Evolutionary conservation across 306 rosid species (phyloP), one percentile per base, ranked within the genome.

Genomic region (Medicago arabica): DNA sequence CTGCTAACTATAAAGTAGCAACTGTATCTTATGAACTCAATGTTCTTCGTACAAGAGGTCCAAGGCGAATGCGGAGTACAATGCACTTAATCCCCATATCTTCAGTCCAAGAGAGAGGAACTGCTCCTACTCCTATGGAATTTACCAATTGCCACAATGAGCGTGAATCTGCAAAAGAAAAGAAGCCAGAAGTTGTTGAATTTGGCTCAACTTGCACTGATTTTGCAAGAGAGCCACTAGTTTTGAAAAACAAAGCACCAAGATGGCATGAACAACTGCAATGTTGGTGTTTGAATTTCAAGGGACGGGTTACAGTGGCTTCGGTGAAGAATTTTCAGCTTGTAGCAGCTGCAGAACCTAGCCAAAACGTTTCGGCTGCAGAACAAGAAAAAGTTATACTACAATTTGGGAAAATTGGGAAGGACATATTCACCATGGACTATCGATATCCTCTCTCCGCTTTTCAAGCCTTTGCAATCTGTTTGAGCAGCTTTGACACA

Each of bases 251-350:
- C 39, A 92, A 90, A 80, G 84, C 93, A 69, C 97, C 98, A 61
- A 89, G 98, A 78, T 94, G 97, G 98, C 98, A 92, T 17, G 97
- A 92, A 75, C 98, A 92, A 71, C 88, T 92, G 19, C 97, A 92
- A 36, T 94, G 98, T 77, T 94, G 99, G 99, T 95, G 99, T 82
- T 82, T 95, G 66, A 95, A 95, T 82, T 95, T 95, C 85, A 95
- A 87, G 78, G 99, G 99, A 71, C 86, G 99, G 0, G 99, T 95
- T 43, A 92, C 97, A 0, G 97, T 95, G 55, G 97, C 99, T 11
- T 95, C 97, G 0, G 99, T 95, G 74, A 92, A 95, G 91, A 95
- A 95, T 74, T 95, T 95, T 72, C 99, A 92, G 83, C 93, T 95
- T 44, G 99, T 90, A 60, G 97, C 97, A 16, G 85, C 93, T 23